phyloP scores from a whole-genome alignment of 2,329 filamentous ascomycete species.

The Colletotrichum sidae region DNA sequence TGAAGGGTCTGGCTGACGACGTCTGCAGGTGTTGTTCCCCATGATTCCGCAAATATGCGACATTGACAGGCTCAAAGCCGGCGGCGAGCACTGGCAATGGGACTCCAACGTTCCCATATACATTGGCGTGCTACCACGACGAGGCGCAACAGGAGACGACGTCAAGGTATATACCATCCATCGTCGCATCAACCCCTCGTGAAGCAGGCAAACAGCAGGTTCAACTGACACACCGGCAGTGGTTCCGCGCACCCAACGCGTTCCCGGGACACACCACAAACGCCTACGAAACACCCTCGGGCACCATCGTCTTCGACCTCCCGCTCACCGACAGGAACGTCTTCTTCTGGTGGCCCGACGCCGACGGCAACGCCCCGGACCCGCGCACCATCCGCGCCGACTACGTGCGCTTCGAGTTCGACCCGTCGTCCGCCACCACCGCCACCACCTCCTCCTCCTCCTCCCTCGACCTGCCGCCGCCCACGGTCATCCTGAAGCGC shows the following conservation, averaged over 20 bases:
- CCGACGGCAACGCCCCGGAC: conserved; percentile 47
- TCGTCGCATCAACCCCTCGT: no score
- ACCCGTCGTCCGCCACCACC: conserved; percentile 3
- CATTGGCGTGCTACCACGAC: conserved; percentile 24
- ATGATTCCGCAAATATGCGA: conserved; percentile 29
- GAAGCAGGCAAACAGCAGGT: no score
- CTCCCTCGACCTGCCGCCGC: conserved; percentile 24
- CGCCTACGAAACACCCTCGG: conserved; percentile 48
- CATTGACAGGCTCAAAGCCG: conserved; percentile 45
- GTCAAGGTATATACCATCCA: conserved; percentile 1
- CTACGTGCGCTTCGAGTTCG: conserved; percentile 32
- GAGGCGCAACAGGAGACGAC: conserved; percentile 25
- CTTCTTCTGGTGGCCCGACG: conserved; percentile 56
- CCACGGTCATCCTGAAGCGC: conserved; percentile 18
- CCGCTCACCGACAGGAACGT: conserved; percentile 51
- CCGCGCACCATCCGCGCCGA: conserved; percentile 43
- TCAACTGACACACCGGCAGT: conserved; percentile 39
- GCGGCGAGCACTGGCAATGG: conserved; percentile 55
- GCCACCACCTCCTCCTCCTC: not conserved
- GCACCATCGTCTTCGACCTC: conserved; percentile 49
- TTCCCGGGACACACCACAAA: conserved; percentile 52
- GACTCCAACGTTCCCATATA: conserved; percentile 38
- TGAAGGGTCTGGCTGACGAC: not conserved
- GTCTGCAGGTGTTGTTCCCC: conserved; percentile 14
- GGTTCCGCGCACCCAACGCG: conserved; percentile 50